Evolutionary conservation across 208 protist genomes (phyloP), one percentile per base, ranked within the genome.

Genomic region (Trypanosomatidae sp.): DNA sequence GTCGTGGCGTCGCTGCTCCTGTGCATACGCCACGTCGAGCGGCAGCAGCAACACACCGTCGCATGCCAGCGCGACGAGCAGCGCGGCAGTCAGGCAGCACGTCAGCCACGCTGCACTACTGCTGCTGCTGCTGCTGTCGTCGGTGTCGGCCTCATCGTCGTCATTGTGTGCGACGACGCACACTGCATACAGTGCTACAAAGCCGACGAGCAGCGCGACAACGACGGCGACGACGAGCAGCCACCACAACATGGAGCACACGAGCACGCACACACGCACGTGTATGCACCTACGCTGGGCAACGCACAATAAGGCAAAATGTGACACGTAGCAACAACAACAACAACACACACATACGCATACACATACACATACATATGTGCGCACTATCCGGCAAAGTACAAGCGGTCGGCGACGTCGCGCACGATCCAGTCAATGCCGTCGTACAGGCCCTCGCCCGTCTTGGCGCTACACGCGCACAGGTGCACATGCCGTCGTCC

Each of bases 341-440:
- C 30, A 38, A 23, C 30, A 25, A 33, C 6, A 49, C 4, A 27
- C 8, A 20, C 24, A 60, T 44, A 2, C 44, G 15, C 45, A 60
- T 42, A 16, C 16, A n/a, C n/a, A n/a, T n/a, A n/a, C n/a, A n/a
- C n/a, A n/a, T n/a, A n/a, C n/a, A 13, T 26, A 3, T 18, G 40
- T n/a, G n/a, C n/a, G n/a, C n/a, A n/a, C 48, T 55, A 88, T 20
- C 45, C 66, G 7, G 79, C 64, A 44, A 90, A 90, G 62, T 94
- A 94, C 72, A 94, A 79, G 19, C 85, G 66, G 38, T 67, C 56
- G 0, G 94, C 91, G 27, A 99, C 96, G 61, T 99, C 97, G 15
- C 81, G 43, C 6, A 99, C 96, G 16, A 99, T 82, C 98, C 98
- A 99, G 23, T 96, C 72, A 40, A 99, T 95, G 13, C 96, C 98